Evolutionary conservation across 1,284 basidiomycete species (phyloP).

Genomic region (Peniophora sp.): DNA sequence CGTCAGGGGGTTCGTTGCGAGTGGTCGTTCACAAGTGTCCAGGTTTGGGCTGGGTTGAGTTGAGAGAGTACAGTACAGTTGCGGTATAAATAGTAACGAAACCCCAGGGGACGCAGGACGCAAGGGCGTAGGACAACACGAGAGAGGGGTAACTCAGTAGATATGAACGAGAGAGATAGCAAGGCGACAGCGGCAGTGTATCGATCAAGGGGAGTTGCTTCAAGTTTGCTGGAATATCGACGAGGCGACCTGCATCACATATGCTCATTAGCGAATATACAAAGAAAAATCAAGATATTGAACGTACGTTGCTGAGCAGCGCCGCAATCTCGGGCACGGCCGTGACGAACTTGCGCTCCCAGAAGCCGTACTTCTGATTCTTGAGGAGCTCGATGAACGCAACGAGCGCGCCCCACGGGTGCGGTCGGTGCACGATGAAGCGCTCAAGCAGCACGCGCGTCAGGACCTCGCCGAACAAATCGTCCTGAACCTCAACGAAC

Average conservation of each 20-base stretch:
- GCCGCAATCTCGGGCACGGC: constrained; percentile 76
- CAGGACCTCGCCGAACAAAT: constrained; percentile 84
- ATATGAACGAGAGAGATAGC: constrained; percentile 63
- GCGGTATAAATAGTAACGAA: too few species aligned
- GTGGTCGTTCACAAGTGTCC: too few species aligned
- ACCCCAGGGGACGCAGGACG: constrained; percentile 5
- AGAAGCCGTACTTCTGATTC: constrained; percentile 81
- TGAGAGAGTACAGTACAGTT: constrained; percentile 15
- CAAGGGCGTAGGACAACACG: constrained; percentile 4
- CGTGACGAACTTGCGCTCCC: constrained; percentile 76
- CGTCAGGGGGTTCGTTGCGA: too few species aligned
- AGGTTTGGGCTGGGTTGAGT: neutral
- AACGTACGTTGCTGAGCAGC: constrained; percentile 71
- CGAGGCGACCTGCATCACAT: constrained; percentile 56
- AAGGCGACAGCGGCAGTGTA: constrained; percentile 37
- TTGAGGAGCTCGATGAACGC: constrained; percentile 90
- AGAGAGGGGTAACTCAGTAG: constrained; percentile 31
- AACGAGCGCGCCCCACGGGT: constrained; percentile 94
- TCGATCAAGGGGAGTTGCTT: constrained; percentile 27
- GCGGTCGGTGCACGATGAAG: constrained; percentile 88
- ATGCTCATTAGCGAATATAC: constrained; percentile 3
- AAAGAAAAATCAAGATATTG: constrained; percentile 1
- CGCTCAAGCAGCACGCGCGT: constrained; percentile 89
- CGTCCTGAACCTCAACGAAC: constrained; percentile 70
- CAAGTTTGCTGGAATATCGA: constrained; percentile 65